Evolutionary conservation across 306 rosid genomes (phyloP), one percentile per base, ranked within the genome.

Genomic region (Acmispon strigosus): DNA sequence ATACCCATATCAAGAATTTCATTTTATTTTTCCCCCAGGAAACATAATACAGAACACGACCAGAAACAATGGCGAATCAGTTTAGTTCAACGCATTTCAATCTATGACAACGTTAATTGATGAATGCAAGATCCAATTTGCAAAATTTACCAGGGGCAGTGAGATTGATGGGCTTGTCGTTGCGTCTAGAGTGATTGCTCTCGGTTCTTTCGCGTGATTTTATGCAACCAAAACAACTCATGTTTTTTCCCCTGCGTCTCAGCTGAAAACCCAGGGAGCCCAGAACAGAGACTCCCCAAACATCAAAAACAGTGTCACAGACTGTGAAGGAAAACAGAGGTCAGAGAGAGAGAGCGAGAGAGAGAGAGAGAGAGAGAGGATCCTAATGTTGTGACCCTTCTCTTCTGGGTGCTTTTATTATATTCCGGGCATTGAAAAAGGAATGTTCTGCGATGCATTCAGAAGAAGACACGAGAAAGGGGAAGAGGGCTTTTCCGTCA

Each of bases 151-250:
- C 96, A 50, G 77, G 62, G 59, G 36, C 62, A 17, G 54, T 36
- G 70, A 13, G 82, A 84, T 80, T 79, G 10, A 7, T 77, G 1
- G 82, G 67, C 67, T 77, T 86, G 44, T 66, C 54, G 50, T 12
- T 71, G 41, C 37, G 49, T 37, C 48, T 57, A 57, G 14, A 22
- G 71, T 34, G 7, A 1, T 47, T 17, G 27, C 4, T 70, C 2
- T 16, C 73, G 7, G 87, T 67, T 81, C 70, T 72, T 74, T 70
- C 66, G 51, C 79, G 76, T 13, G 94, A 68, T 70, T 84, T 77
- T 11, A 47, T 1, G 74, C 87, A 91, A 49, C 80, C 10, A 74
- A 94, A 90, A 81, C 96, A 94, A 74, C 97, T 86, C 99, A 94
- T 94, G n/a, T 65, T 76, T 80, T 80, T 72, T 63, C 42, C 45